Percentiles rank a stretch among this genome's conserved stretches.
Conservation (phyloP, 139 green algal species). For the Nannochloris sp. region DNA sequence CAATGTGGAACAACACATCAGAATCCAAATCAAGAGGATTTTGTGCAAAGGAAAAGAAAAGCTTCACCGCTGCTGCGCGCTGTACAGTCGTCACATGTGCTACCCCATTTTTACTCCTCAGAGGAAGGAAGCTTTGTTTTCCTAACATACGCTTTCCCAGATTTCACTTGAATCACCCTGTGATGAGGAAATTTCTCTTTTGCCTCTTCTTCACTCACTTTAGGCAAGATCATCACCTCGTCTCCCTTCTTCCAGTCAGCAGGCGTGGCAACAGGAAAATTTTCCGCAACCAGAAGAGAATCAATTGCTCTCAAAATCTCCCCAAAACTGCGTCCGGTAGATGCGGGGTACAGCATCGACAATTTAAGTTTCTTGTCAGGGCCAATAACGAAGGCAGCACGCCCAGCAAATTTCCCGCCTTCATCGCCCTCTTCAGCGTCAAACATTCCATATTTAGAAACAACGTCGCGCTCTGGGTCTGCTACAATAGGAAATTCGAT, state of each 20-base stretch:
- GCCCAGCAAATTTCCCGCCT: constrained; percentile 47
- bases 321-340: constrained; percentile 63
- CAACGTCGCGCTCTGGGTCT: constrained; percentile 48
- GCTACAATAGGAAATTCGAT: constrained; percentile 66
- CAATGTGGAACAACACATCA: too few species aligned
- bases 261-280: constrained; percentile 47
- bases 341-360: constrained; percentile 60
- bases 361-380: constrained; percentile 67
- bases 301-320: constrained; percentile 66
- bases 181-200: constrained; percentile 16
- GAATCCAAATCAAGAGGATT: too few species aligned
- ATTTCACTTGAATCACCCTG: constrained; percentile 21
- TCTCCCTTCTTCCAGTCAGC: constrained; percentile 54
- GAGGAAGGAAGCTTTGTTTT: too few species aligned
- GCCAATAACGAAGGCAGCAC: constrained; percentile 58
- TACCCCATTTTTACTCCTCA: too few species aligned
- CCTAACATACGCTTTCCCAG: constrained; percentile 7
- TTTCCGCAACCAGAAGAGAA: constrained; percentile 57
- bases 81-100: too few species aligned
- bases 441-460: constrained; percentile 53
- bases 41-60: too few species aligned
- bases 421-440: constrained; percentile 63
- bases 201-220: constrained; percentile 43
- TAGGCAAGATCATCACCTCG: constrained; percentile 46
- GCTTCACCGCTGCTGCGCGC: too few species aligned